Evolutionary conservation across 805 yeast species (phyloP).

Genomic region (Starmerella potacharoeniae): DNA sequence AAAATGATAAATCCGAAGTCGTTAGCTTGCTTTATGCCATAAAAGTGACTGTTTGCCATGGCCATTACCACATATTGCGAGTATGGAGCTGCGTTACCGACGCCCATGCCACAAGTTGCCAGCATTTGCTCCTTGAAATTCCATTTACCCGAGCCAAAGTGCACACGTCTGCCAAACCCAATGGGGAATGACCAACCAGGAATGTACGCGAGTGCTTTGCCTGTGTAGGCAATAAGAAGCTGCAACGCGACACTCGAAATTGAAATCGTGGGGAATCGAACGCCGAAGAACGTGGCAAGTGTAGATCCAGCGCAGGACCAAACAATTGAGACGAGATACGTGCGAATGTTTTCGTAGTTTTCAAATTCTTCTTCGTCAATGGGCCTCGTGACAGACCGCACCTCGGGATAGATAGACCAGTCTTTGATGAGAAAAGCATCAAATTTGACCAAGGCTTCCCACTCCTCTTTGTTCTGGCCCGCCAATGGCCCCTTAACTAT

Average conservation of each 20-base stretch:
- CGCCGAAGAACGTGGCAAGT: slow-evolving; percentile 34
- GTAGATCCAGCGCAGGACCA: slow-evolving; percentile 42
- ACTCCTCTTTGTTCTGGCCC: slow-evolving; percentile 18
- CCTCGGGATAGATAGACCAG: slow-evolving; percentile 52
- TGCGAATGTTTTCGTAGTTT: slow-evolving; percentile 39
- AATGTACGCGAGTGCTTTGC: slow-evolving; percentile 32
- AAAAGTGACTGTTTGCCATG: slow-evolving; percentile 12
- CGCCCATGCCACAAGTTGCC: slow-evolving; percentile 21
- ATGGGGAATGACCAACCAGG: slow-evolving; percentile 14
- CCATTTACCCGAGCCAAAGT: slow-evolving; percentile 47
- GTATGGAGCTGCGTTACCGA: slow-evolving; percentile 19
- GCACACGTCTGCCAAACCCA: slow-evolving; percentile 10
- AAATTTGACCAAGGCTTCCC: slow-evolving; percentile 23
- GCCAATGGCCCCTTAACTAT: slow-evolving; percentile 18
- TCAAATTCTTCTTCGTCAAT: slow-evolving; percentile 33
- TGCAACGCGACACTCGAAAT: slow-evolving; percentile 45
- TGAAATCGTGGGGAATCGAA: slow-evolving; percentile 44
- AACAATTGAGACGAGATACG: slow-evolving; percentile 38
- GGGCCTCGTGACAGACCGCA: slow-evolving; percentile 44
- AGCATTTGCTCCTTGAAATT: slow-evolving; percentile 21
- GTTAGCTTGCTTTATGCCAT: slow-evolving; percentile 25
- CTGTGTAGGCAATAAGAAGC: slow-evolving; percentile 50
- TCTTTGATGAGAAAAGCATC: slow-evolving; percentile 35
- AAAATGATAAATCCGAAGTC: slow-evolving; percentile 40
- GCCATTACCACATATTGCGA: slow-evolving; percentile 9